Evolutionary conservation across 345 rosid species (phyloP).

Genomic region (Kernera saxatilis): DNA sequence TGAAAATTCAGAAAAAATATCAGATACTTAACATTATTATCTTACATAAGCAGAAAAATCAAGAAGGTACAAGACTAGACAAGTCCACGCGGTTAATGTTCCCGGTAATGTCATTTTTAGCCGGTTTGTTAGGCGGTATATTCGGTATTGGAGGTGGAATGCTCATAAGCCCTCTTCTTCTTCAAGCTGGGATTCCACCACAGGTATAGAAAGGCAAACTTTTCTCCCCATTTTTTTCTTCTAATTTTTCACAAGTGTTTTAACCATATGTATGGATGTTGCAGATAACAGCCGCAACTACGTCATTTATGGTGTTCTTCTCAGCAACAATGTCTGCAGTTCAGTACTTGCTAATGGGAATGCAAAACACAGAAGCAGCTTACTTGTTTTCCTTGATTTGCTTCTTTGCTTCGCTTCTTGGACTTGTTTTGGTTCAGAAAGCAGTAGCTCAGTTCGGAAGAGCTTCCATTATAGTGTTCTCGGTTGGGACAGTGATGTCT

Average conservation of each 20-base stretch:
- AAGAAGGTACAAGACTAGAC: slow-evolving; percentile 19
- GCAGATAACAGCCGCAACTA: slow-evolving; percentile 71
- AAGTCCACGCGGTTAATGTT: slow-evolving; percentile 28
- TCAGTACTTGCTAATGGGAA: slow-evolving; percentile 59
- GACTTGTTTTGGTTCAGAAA: slow-evolving; percentile 58
- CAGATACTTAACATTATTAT: background rate
- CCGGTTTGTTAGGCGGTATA: slow-evolving; percentile 75
- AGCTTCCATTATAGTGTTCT: slow-evolving; percentile 89
- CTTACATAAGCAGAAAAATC: slow-evolving; percentile 26
- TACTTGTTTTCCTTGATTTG: slow-evolving; percentile 51
- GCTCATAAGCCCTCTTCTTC: slow-evolving; percentile 90
- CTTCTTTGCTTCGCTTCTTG: slow-evolving; percentile 63
- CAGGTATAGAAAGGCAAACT: slow-evolving; percentile 36
- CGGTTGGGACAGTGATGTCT: slow-evolving; percentile 66
- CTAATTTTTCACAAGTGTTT: background rate
- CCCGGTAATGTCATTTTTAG: slow-evolving; percentile 65
- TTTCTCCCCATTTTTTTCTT: background rate
- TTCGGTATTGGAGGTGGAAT: slow-evolving; percentile 95
- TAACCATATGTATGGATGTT: background rate
- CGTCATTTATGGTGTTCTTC: slow-evolving; percentile 38
- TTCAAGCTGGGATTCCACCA: slow-evolving; percentile 66
- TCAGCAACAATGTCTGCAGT: slow-evolving; percentile 38
- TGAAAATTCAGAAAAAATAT: background rate
- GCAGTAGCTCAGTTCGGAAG: slow-evolving; percentile 56
- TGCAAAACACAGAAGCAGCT: slow-evolving; percentile 55